phyloP scores from a whole-genome alignment of 305 asterid genomes.

The Fraxinus xanthoxyloides region DNA sequence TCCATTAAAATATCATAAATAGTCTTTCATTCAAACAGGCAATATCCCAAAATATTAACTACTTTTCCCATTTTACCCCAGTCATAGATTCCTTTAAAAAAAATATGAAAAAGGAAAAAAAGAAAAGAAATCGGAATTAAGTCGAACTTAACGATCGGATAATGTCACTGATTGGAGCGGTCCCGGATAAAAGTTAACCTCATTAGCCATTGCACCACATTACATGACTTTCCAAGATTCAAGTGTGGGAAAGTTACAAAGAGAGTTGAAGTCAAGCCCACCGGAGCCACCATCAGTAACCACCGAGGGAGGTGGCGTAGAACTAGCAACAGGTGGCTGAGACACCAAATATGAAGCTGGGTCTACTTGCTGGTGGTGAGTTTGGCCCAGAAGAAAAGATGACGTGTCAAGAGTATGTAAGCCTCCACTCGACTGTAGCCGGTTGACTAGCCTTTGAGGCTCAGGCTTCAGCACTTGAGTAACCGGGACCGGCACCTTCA shows the following conservation, averaged over 20 bases:
- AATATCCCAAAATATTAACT: constrained; percentile 9
- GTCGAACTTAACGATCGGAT: background rate
- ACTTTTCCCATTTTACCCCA: constrained; percentile 35
- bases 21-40: background rate
- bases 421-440: constrained; percentile 29
- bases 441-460: constrained; percentile 34
- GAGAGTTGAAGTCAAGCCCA: constrained; percentile 39
- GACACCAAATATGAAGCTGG: constrained; percentile 16
- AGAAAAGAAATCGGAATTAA: constrained; percentile 17
- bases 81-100: background rate
- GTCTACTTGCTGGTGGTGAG: background rate
- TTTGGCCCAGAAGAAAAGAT: constrained; percentile 38
- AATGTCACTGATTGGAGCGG: background rate
- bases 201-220: background rate
- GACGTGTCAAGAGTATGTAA: constrained; percentile 63
- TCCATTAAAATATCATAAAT: background rate
- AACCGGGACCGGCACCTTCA: constrained; percentile 20
- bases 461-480: constrained; percentile 36
- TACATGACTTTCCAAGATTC: constrained; percentile 58
- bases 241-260: constrained; percentile 63
- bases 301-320: constrained; percentile 18
- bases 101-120: no score
- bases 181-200: background rate
- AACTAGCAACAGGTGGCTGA: background rate
- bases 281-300: constrained; percentile 31